Evolutionary conservation across 169 alveolate species (phyloP).

Genomic region (Theileria annulata): DNA sequence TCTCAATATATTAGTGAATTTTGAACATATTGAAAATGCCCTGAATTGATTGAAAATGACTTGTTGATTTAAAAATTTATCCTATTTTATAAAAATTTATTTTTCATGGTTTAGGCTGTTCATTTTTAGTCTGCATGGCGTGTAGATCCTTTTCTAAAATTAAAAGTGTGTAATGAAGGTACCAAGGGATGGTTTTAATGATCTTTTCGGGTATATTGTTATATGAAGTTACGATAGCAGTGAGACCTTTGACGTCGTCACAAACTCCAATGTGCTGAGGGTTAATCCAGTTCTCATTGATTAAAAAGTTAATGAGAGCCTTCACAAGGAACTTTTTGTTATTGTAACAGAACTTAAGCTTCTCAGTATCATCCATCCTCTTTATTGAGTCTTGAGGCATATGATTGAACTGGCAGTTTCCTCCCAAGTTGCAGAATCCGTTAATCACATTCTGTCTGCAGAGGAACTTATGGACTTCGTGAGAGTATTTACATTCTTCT

Average conservation of each 20-base stretch:
- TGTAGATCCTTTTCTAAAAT: slow-evolving; percentile 32
- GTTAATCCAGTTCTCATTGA: slow-evolving; percentile 10
- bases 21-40: neutral
- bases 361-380: slow-evolving; percentile 71
- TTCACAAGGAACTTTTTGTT: slow-evolving; percentile 71
- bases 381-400: slow-evolving; percentile 38
- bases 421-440: slow-evolving; percentile 59
- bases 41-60: neutral
- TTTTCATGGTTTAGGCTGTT: neutral
- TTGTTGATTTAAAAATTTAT: slow-evolving; percentile 3
- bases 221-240: slow-evolving; percentile 8
- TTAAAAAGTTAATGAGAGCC: slow-evolving; percentile 39
- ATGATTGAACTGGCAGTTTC: slow-evolving; percentile 72
- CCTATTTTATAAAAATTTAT: too few relatives aligned
- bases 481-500: slow-evolving; percentile 74
- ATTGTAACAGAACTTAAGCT: slow-evolving; percentile 73
- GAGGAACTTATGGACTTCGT: slow-evolving; percentile 68
- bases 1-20: neutral
- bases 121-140: slow-evolving; percentile 10
- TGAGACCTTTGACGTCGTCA: slow-evolving; percentile 1
- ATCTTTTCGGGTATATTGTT: slow-evolving; percentile 17
- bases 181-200: slow-evolving; percentile 40
- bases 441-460: slow-evolving; percentile 69
- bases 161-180: slow-evolving; percentile 28
- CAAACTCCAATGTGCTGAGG: slow-evolving; percentile 9